A percentile compares a stretch with the other conserved stretches of the same genome.
These are phyloP conservation scores for Quercus variabilis DNA, from an alignment of 306 rosid species.

Conservation along the genomic window DNA sequence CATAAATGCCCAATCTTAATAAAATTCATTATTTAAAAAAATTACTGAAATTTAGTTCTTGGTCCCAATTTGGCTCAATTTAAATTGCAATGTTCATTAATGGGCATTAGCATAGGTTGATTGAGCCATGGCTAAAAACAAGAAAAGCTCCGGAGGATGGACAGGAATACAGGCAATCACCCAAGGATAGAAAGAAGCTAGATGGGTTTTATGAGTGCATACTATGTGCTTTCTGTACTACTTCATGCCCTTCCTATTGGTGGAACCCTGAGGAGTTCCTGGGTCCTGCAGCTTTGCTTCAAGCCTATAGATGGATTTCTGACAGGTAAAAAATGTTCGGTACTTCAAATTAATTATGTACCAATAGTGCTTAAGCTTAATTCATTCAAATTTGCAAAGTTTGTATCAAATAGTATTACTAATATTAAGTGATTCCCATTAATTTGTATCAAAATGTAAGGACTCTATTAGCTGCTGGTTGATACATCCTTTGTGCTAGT, in stretches of 20 bases:
- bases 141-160: conserved; percentile 23
- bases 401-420: background rate
- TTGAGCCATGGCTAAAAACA: conserved; percentile 47
- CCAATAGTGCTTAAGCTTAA: background rate
- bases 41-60: too few species aligned
- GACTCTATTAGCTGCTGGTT: background rate
- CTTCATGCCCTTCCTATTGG: conserved; percentile 47
- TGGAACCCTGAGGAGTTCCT: conserved; percentile 44
- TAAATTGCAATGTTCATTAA: background rate
- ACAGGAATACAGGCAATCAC: conserved; percentile 32
- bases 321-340: conserved; percentile 19
- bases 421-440: too few species aligned
- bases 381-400: background rate
- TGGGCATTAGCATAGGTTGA: conserved; percentile 2
- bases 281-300: conserved; percentile 39
- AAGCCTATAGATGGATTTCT: conserved; percentile 33
- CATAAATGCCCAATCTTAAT: too few species aligned
- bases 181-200: conserved; percentile 30
- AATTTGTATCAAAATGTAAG: background rate
- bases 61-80: too few species aligned
- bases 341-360: background rate
- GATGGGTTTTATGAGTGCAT: conserved; percentile 45
- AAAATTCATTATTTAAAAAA: too few species aligned
- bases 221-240: conserved; percentile 42
- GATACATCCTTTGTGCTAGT: background rate